These are phyloP conservation scores for Xylaria sp. DNA, from an alignment of 2,329 filamentous ascomycete species.

Conservation along the genomic window DNA sequence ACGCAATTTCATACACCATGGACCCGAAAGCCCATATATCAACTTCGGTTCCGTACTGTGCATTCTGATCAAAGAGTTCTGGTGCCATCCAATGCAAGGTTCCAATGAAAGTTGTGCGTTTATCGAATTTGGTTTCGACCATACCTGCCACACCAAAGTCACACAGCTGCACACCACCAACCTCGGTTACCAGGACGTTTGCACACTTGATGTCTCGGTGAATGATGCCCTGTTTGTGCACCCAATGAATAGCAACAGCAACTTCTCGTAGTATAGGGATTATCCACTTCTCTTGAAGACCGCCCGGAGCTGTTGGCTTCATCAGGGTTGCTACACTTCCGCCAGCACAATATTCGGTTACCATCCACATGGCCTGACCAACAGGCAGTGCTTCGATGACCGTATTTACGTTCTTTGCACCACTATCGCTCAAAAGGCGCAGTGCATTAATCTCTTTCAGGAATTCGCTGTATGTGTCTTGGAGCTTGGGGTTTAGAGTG, in stretches of 20 bases:
- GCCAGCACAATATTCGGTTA: conserved; percentile 86
- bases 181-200: conserved; percentile 82
- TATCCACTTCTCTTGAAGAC: conserved; percentile 77
- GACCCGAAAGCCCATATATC: conserved; percentile 90
- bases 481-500: conserved; percentile 70
- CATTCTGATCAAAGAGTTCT: conserved; percentile 74
- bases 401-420: conserved; percentile 82
- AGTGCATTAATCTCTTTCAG: conserved; percentile 76
- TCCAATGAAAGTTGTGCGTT: conserved; percentile 82
- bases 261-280: conserved; percentile 75
- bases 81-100: conserved; percentile 90
- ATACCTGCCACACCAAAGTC: conserved; percentile 87
- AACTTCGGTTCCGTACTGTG: conserved; percentile 76
- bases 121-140: conserved; percentile 79
- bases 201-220: conserved; percentile 80
- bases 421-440: conserved; percentile 77
- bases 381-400: conserved; percentile 83
- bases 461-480: conserved; percentile 76
- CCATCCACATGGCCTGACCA: conserved; percentile 85
- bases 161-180: conserved; percentile 81
- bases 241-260: conserved; percentile 73
- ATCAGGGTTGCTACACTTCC: conserved; percentile 81
- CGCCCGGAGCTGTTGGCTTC: conserved; percentile 73
- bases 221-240: conserved; percentile 75
- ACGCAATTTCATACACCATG: conserved; percentile 83